phyloP scores from a whole-genome alignment of 768 basidiomycete species.

The Hygrocybe punicea region DNA sequence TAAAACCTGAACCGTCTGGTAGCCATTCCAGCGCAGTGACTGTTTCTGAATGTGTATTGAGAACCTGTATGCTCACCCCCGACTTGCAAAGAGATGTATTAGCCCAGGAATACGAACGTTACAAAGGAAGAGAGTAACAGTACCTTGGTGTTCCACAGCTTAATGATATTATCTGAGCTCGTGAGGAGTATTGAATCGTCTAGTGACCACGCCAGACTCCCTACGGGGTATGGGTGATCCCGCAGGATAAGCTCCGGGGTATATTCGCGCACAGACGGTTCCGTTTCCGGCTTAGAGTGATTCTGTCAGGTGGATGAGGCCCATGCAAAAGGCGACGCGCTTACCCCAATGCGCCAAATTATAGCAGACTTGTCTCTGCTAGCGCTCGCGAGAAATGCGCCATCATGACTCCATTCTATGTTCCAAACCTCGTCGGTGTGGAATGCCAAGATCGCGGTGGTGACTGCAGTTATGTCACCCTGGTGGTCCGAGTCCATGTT shows the following conservation, averaged over 20 bases:
- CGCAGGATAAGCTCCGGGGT: constrained; percentile 55
- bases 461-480: constrained; percentile 70
- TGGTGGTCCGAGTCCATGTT: constrained; percentile 83
- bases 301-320: no score
- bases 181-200: constrained; percentile 84
- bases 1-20: constrained; percentile 84
- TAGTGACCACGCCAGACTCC: constrained; percentile 87
- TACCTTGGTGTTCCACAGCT: constrained; percentile 90
- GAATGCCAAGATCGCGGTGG: constrained; percentile 78
- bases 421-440: constrained; percentile 96
- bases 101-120: neutral
- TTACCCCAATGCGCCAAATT: constrained; percentile 82
- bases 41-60: constrained; percentile 73
- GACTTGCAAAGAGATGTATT: constrained; percentile 46
- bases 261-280: constrained; percentile 57
- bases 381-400: constrained; percentile 77
- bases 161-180: constrained; percentile 74
- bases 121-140: constrained; percentile 13
- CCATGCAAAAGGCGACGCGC: constrained; percentile 26
- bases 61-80: constrained; percentile 60
- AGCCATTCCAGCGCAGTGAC: constrained; percentile 90
- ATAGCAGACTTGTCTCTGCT: constrained; percentile 86
- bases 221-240: constrained; percentile 77
- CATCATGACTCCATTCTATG: constrained; percentile 92
- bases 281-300: constrained; percentile 43